Evolutionary conservation across 1,139 yeast genomes (phyloP).

Genomic region (Hansenula sp.): DNA sequence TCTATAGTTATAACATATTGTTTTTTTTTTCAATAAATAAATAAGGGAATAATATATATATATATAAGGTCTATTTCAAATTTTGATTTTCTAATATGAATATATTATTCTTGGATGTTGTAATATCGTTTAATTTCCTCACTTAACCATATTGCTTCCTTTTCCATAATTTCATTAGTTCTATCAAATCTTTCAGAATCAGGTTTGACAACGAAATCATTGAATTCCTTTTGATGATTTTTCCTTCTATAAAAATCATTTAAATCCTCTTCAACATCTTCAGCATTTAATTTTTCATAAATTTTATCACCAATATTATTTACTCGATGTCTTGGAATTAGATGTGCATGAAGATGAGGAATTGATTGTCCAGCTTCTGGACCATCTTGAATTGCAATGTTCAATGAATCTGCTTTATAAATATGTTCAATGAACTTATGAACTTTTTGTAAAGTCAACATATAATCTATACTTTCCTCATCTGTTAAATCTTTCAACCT

Average conservation of each 20-base stretch:
- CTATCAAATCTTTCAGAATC: slow-evolving; percentile 54
- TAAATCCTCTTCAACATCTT: slow-evolving; percentile 37
- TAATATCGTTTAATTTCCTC: slow-evolving; percentile 36
- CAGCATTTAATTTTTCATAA: slow-evolving; percentile 54
- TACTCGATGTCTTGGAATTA: slow-evolving; percentile 71
- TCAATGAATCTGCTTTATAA: slow-evolving; percentile 77
- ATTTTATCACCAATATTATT: slow-evolving; percentile 73
- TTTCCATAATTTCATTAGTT: slow-evolving; percentile 54
- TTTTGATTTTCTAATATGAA: too few species aligned
- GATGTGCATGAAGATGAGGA: slow-evolving; percentile 90
- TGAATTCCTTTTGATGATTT: slow-evolving; percentile 19
- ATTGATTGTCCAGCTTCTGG: slow-evolving; percentile 93
- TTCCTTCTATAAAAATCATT: slow-evolving; percentile 28
- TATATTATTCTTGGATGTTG: slow-evolving; percentile 1
- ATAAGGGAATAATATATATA: not conserved
- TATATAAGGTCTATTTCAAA: too few species aligned
- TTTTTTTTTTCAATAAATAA: not conserved
- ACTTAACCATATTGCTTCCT: slow-evolving; percentile 55
- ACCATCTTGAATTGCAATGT: slow-evolving; percentile 93
- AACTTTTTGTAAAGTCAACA: slow-evolving; percentile 68
- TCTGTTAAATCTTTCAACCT: slow-evolving; percentile 63
- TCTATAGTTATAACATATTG: too few species aligned
- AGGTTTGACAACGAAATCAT: slow-evolving; percentile 33
- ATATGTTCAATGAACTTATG: slow-evolving; percentile 59
- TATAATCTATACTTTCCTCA: slow-evolving; percentile 77